A percentile compares a stretch with the other conserved stretches of the same genome.
phyloP scores from a whole-genome alignment of 2,329 filamentous ascomycete species.

The Fusarium chlamydosporum region DNA sequence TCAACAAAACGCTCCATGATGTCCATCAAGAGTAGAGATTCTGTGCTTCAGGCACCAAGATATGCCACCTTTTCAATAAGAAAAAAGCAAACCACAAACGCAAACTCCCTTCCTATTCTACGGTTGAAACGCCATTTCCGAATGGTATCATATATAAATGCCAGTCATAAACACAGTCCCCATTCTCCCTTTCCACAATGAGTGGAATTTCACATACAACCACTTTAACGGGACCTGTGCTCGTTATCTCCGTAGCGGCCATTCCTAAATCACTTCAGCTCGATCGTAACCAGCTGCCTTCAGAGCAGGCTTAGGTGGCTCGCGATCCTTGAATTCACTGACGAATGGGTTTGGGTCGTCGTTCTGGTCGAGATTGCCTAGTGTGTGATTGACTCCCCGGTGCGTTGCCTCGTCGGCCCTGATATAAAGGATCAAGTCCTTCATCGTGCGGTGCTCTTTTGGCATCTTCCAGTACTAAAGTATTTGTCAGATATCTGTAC shows the following conservation, averaged over 20 bases:
- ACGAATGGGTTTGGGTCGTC: slow-evolving; percentile 94
- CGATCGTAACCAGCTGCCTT: slow-evolving; percentile 85
- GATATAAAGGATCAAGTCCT: slow-evolving; percentile 88
- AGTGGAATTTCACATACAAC: no score
- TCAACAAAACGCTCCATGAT: background rate
- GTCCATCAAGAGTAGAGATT: slow-evolving; percentile 36
- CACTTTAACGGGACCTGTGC: background rate
- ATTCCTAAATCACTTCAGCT: slow-evolving; percentile 76
- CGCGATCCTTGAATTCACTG: slow-evolving; percentile 80
- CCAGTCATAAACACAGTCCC: slow-evolving; percentile 1
- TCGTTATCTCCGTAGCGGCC: background rate
- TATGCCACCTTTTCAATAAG: background rate
- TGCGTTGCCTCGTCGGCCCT: slow-evolving; percentile 91
- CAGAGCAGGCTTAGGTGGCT: slow-evolving; percentile 74
- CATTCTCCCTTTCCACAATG: background rate
- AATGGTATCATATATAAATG: slow-evolving; percentile 31
- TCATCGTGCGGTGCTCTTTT: slow-evolving; percentile 84
- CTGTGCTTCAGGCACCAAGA: slow-evolving; percentile 5
- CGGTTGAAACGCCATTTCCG: slow-evolving; percentile 19
- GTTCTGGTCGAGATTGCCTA: slow-evolving; percentile 87
- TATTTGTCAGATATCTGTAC: slow-evolving; percentile 12
- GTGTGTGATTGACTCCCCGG: slow-evolving; percentile 94
- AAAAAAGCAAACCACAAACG: background rate
- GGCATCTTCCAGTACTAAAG: slow-evolving; percentile 91
- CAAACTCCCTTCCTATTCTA: slow-evolving; percentile 2